A percentile compares a stretch with the other conserved stretches of the same genome.
phyloP scores from a whole-genome alignment of 179 eudicot species.

The Carnegiea gigantea region DNA sequence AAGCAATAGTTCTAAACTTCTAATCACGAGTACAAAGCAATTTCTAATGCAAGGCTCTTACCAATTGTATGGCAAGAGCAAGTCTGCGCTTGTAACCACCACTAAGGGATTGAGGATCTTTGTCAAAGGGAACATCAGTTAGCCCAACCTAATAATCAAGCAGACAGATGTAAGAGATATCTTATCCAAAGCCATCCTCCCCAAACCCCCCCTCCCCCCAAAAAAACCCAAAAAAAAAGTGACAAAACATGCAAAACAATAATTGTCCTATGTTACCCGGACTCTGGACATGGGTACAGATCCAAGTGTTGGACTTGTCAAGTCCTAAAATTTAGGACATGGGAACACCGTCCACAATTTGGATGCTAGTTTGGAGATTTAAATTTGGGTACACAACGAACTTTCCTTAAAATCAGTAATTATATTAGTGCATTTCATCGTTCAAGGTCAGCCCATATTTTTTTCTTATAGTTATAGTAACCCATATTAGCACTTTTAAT shows the following conservation, averaged over 20 bases:
- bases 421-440: no score
- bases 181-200: neutral
- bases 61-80: constrained; percentile 93
- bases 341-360: no score
- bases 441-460: no score
- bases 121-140: constrained; percentile 76
- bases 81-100: constrained; percentile 98
- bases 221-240: neutral
- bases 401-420: no score
- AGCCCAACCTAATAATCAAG: constrained; percentile 63
- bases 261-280: neutral
- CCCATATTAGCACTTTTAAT: no score
- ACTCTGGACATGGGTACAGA: no score
- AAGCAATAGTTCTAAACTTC: neutral
- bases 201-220: no score
- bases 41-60: constrained; percentile 31
- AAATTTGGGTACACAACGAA: no score
- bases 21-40: neutral
- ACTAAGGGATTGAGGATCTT: constrained; percentile 90
- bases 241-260: neutral
- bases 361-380: no score
- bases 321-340: no score
- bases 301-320: no score
- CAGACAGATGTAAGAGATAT: neutral
- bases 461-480: no score